Base-by-base conservation (phyloP, 2,329 filamentous ascomycete species). In the Sclerotinia spermophila region DNA sequence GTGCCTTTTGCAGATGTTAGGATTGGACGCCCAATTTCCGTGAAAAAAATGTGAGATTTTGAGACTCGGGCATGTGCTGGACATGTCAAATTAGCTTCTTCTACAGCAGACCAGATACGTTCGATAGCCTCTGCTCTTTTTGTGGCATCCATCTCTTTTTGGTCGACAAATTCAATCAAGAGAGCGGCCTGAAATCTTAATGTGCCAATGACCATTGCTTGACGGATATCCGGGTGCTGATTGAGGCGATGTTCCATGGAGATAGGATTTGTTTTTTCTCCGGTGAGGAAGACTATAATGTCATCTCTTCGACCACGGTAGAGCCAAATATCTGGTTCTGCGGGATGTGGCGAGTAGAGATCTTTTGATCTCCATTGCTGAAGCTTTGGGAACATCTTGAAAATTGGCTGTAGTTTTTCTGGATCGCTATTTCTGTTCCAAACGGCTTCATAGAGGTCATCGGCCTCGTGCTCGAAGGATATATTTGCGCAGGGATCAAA, bases 181-280 rank as follows among this genome's bases (percentile, higher is more conserved):
- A 82, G 67, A 19, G 76, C 77, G n/a, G 81, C 72, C 59, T 82
- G 79, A 67, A 82, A 80, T 19, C 75, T 73, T 21, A 66, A 42
- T 17, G 80, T 73, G 0, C 82, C 81, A 48, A 79, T 71, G 2
- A 83, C 73, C 2, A 82, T 58, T 3, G 79, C 78, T 19, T 75
- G 72, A 0, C 73, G 69, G 1, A 83, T 76, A 11, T 79, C 56
- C 0, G 80, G 78, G 65, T 82, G 79, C 1, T 72, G 72, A 38
- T 75, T 75, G 24, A 83, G 78, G 7, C 77, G 75, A 45, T 73
- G 74, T 71, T 83, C 82, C 77, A 82, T 79, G 0, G 75, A 74
- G 13, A 81, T 73, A 0, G 83, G 82, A 48, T 83, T 82, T 53
- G 82, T 78, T 71, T 83, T 84, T 69, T 83, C 81, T 2, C 82